Evolutionary conservation across 148 eudicot species (phyloP), one percentile per base, ranked within the genome.

Genomic region (Hydrangea macrophylla): DNA sequence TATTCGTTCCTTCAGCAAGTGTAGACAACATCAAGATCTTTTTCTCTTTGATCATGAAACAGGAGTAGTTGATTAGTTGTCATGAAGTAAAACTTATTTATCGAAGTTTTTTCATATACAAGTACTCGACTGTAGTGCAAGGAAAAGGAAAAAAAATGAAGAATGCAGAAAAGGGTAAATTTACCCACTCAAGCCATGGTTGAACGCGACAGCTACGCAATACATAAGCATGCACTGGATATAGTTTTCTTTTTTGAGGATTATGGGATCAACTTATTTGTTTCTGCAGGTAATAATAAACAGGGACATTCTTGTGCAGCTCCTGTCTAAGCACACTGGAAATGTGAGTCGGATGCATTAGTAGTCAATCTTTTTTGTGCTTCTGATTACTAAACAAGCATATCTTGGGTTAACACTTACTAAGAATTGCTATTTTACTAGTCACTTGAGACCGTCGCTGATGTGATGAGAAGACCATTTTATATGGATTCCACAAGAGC

Each of bases 311-410:
- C 82, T 87, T 56, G 92, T 82, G 9, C 36, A 73, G 20, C 88
- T 95, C 69, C 37, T 95, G 67, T 90, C 97, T 25, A 84, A 84
- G 78, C 96, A 91, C 82, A 91, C 97, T 57, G 99, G 77, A 75
- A 85, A 91, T 73, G 99, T 95, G 74, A 89, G 96, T 81, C 45
- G 42, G 37, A 55, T 66, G 59, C 65, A 32, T 72, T 56, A 50
- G 27, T 60, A 36, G 10, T 27, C 13, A 66, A 4, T 32, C 35
- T 7, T 33, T 45, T 4, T 56, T 23, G 10, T 20, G 59, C 45
- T 36, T 23, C 22, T 50, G 48, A 24, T 28, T 5, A 51, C 22
- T 3, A 6, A 10, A 24, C 18, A 39, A 25, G 59, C 64, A 69
- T 15, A 26, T 22, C 2, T 48, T 17, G 7, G 53, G 18, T n/a